Evolutionary conservation across 768 basidiomycete genomes (phyloP).

Genomic region (Leucosporidium creatinivorum): DNA sequence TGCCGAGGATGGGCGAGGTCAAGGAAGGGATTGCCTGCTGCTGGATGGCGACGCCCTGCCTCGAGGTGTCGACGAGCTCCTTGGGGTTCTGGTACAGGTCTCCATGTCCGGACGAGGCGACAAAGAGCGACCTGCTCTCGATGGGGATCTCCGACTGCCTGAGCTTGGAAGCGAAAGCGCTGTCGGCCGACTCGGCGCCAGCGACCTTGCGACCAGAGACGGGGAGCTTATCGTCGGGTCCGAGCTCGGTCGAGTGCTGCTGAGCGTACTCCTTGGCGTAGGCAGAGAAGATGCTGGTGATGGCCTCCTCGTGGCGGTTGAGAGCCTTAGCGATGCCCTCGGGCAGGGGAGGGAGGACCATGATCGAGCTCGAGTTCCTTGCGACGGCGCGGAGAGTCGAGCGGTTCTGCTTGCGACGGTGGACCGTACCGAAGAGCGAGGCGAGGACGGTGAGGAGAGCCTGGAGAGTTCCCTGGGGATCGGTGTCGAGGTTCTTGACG

Average conservation of each 20-base stretch:
- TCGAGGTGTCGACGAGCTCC: constrained; percentile 52
- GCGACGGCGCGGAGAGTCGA: constrained; percentile 42
- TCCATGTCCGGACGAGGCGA: constrained; percentile 60
- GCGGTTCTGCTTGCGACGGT: constrained; percentile 49
- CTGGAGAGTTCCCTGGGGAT: constrained; percentile 43
- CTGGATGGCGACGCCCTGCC: constrained; percentile 54
- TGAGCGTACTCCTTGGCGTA: constrained; percentile 53
- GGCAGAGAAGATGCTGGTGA: constrained; percentile 51
- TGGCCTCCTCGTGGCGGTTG: constrained; percentile 48
- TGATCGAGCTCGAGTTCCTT: constrained; percentile 51
- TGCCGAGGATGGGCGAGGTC: constrained; percentile 22
- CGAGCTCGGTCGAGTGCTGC: constrained; percentile 45
- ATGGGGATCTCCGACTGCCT: constrained; percentile 43
- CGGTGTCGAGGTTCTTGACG: constrained; percentile 44
- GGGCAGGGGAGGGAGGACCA: constrained; percentile 53
- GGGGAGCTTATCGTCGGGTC: constrained; percentile 49
- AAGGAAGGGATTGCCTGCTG: constrained; percentile 54
- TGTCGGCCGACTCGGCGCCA: constrained; percentile 23
- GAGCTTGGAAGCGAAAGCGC: constrained; percentile 45
- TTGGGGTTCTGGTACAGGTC: constrained; percentile 51
- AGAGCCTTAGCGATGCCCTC: constrained; percentile 47
- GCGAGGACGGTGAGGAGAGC: constrained; percentile 52
- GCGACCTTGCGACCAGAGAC: constrained; percentile 45
- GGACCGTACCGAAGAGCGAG: constrained; percentile 60
- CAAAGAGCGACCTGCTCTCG: constrained; percentile 55